Evolutionary conservation across 2,329 filamentous ascomycete genomes (phyloP).

Genomic region (Fusarium drepaniforme): DNA sequence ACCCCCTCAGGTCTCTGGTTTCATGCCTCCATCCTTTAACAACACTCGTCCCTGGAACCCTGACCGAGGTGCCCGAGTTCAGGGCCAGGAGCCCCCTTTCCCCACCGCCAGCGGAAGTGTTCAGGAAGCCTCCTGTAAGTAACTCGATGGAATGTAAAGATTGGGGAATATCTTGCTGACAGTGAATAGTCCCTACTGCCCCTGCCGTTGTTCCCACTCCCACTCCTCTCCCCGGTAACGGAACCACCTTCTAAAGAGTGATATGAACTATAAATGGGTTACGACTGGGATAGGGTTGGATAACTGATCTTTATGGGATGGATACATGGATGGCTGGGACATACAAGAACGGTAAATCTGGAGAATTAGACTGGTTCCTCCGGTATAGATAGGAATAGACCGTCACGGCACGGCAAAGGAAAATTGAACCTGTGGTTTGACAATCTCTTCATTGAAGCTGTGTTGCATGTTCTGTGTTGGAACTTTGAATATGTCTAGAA

Average conservation of each 20-base stretch:
- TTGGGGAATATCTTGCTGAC: constrained; percentile 2
- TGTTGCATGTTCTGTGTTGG: neutral
- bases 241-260: neutral
- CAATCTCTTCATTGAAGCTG: neutral
- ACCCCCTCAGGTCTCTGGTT: constrained; percentile 6
- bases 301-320: neutral
- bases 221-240: constrained; percentile 15
- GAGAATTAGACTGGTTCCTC: constrained; percentile 9
- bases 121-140: constrained; percentile 15
- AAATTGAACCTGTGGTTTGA: neutral
- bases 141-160: neutral
- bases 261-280: neutral
- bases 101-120: constrained; percentile 2
- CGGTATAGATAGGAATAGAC: constrained; percentile 18
- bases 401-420: neutral
- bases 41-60: constrained; percentile 16
- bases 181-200: constrained; percentile 1
- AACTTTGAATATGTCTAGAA: neutral
- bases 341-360: neutral
- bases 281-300: neutral
- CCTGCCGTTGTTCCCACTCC: constrained; percentile 19
- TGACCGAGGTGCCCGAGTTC: neutral
- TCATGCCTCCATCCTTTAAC: constrained; percentile 14
- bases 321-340: neutral
- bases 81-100: constrained; percentile 13